Evolutionary conservation across 768 basidiomycete species (phyloP).

Genomic region (Naganishia vaughanmartiniae): DNA sequence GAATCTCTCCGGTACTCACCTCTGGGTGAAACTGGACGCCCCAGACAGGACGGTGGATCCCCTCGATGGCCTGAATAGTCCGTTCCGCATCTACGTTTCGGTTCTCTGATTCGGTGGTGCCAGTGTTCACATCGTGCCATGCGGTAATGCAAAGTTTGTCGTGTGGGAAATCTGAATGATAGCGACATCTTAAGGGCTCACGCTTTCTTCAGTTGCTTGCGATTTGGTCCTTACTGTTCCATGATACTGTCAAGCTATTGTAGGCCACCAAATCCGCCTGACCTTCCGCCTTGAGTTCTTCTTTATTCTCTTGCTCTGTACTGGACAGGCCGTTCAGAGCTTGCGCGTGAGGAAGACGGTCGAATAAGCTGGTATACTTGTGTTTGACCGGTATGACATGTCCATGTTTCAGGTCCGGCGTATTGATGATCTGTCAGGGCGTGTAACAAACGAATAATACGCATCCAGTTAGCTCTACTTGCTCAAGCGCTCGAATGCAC

Average conservation of each 20-base stretch:
- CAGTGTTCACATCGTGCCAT: slow-evolving; percentile 32
- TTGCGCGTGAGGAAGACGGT: background rate
- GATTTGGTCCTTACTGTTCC: background rate
- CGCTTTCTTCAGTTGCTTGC: background rate
- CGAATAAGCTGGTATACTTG: slow-evolving; percentile 21
- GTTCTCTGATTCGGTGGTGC: slow-evolving; percentile 12
- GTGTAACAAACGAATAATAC: background rate
- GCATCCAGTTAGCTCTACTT: background rate
- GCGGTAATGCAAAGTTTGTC: slow-evolving; percentile 46
- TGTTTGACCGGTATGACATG: slow-evolving; percentile 46
- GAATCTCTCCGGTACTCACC: slow-evolving; percentile 30
- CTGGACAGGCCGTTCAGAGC: background rate
- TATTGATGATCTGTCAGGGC: slow-evolving; percentile 45
- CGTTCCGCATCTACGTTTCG: background rate
- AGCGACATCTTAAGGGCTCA: background rate
- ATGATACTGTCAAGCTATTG: slow-evolving; percentile 47
- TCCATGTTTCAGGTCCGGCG: slow-evolving; percentile 48
- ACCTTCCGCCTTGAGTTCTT: background rate
- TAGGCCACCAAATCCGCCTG: slow-evolving; percentile 49
- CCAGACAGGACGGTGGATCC: slow-evolving; percentile 48
- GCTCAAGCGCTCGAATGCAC: background rate
- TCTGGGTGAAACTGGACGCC: slow-evolving; percentile 51
- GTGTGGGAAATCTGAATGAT: slow-evolving; percentile 39
- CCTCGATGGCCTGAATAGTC: slow-evolving; percentile 43
- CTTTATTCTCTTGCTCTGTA: background rate